Evolutionary conservation across 345 rosid genomes (phyloP).

Genomic region (Anastatica hierochuntica): DNA sequence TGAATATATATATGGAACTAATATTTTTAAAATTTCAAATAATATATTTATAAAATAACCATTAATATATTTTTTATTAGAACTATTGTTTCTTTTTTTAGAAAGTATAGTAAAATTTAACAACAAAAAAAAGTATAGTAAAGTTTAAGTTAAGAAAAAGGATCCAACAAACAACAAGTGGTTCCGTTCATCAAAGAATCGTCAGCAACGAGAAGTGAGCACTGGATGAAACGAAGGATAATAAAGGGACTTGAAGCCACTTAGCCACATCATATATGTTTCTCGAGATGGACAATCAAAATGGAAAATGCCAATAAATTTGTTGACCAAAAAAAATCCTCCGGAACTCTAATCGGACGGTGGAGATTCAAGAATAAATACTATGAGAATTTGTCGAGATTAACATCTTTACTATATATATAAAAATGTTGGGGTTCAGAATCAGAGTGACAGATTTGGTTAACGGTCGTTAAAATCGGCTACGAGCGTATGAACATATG

Average conservation of each 20-base stretch:
- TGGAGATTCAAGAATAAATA: neutral
- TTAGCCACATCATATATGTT: constrained; percentile 3
- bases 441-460: constrained; percentile 10
- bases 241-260: constrained; percentile 5
- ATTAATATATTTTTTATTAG: too few relatives aligned
- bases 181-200: too few relatives aligned
- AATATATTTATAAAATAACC: too few relatives aligned
- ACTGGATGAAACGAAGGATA: too few relatives aligned
- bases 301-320: neutral
- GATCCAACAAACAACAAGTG: too few relatives aligned
- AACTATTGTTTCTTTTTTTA: too few relatives aligned
- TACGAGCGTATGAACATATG: constrained; percentile 10
- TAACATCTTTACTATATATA: constrained; percentile 2
- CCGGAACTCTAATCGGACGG: constrained; percentile 12
- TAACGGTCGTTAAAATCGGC: constrained; percentile 16
- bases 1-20: too few relatives aligned
- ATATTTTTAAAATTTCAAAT: too few relatives aligned
- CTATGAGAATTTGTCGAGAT: neutral
- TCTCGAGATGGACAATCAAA: constrained; percentile 9
- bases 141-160: too few relatives aligned
- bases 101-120: too few relatives aligned
- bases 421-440: neutral
- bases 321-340: neutral
- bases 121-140: too few relatives aligned
- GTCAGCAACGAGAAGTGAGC: too few relatives aligned